Evolutionary conservation across 768 basidiomycete species (phyloP), one percentile per base, ranked within the genome.

Genomic region (Gelatoporia subvermispora): DNA sequence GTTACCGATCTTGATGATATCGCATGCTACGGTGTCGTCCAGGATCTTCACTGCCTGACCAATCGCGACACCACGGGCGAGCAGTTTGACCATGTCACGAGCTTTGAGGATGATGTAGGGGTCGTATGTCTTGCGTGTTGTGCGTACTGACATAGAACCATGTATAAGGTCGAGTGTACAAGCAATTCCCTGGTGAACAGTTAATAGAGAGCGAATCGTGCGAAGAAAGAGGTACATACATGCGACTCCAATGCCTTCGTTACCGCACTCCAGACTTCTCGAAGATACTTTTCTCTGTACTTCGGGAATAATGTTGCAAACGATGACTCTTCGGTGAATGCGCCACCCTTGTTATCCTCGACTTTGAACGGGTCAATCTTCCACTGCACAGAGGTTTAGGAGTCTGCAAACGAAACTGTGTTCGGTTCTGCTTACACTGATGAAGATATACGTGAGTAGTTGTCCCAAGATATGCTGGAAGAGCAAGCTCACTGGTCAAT

Each of bases 261-360:
- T 10, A 95, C 89, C 2, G 85, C 85, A 55, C 87, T 84, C 96
- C 96, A 99, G 43, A 88, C 85, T 66, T 98, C 93, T 38, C 93
- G 80, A 42, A 99, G 71, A 62, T 98, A 98, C 62, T 88, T 93
- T 78, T 99, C 96, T 57, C 96, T 81, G 64, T 98, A 98, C 68
- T 96, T 98, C 11, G 96, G 96, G 68, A 99, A 99, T 9, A 99
- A 79, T 1, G 96, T 95, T 9, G 95, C 95, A 60, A 98, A 99
- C 0, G 93, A 95, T 3, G 93, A 96, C 72, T 99, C 96, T 66
- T 98, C 95, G 2, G 83, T 76, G 70, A 99, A 93, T 2, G 88
- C 74, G 0, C 88, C 88, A 13, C 78, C 84, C 60, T 83, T 85
- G 68, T 91, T 91, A 68, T 95, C 89, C 35, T 65, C 66, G 4